phyloP scores from a whole-genome alignment of 768 basidiomycete species.

The Amanita exitialis region DNA sequence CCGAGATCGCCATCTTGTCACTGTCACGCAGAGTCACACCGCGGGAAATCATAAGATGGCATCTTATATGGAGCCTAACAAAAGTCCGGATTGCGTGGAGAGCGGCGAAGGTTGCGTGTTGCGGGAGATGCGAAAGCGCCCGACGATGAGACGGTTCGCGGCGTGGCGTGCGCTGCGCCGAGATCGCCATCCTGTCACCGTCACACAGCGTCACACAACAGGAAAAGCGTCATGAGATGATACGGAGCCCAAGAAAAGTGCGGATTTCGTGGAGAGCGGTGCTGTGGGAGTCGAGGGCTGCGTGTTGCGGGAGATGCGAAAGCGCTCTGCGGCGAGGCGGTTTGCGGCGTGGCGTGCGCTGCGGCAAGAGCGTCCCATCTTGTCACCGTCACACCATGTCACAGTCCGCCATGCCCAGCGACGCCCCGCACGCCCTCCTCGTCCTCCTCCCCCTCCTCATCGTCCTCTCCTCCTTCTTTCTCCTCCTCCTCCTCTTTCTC shows the following conservation, averaged over 20 bases:
- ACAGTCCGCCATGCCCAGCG: constrained; percentile 1
- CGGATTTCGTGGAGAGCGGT: constrained; percentile 66
- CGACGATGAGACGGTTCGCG: constrained; percentile 49
- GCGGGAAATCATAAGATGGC: too few relatives aligned
- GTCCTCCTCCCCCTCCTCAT: constrained; percentile 91
- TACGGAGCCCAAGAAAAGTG: constrained; percentile 72
- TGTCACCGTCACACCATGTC: not conserved
- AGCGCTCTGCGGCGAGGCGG: constrained; percentile 46
- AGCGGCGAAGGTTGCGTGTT: constrained; percentile 56
- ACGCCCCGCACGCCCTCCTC: constrained; percentile 54
- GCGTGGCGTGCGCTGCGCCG: constrained; percentile 40
- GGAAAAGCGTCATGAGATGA: too few relatives aligned
- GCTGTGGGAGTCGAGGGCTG: constrained; percentile 52
- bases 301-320: constrained; percentile 36
- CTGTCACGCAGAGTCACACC: not conserved
- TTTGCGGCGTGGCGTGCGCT: constrained; percentile 39
- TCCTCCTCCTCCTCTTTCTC: constrained; percentile 87
- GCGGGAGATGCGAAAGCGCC: constrained; percentile 48
- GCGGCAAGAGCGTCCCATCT: constrained; percentile 27
- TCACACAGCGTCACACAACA: too few relatives aligned
- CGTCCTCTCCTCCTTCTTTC: constrained; percentile 85
- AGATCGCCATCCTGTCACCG: constrained; percentile 26
- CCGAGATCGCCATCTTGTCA: constrained; percentile 29
- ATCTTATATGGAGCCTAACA: constrained; percentile 77
- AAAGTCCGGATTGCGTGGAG: constrained; percentile 65